phyloP scores from a whole-genome alignment of 2,329 filamentous ascomycete genomes.

The Paecilomyces sp. region DNA sequence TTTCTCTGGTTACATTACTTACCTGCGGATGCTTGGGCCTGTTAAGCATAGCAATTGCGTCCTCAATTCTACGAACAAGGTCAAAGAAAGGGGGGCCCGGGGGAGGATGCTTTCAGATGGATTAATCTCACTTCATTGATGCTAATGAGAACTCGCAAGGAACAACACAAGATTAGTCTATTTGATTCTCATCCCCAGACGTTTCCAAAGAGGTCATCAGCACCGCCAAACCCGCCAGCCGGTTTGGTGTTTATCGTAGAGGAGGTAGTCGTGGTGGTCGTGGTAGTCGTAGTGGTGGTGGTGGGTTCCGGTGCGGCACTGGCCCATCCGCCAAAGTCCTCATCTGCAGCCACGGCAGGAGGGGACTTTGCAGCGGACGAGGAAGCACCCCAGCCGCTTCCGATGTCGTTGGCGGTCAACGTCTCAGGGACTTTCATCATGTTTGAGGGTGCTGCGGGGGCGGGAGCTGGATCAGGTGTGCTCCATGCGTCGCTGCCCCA shows the following conservation, averaged over 20 bases:
- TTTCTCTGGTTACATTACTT: no score
- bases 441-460: conserved; percentile 25
- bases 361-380: conserved; percentile 29
- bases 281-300: conserved; percentile 32
- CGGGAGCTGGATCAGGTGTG: conserved; percentile 51
- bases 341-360: conserved; percentile 74
- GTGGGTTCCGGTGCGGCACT: conserved; percentile 58
- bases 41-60: neutral
- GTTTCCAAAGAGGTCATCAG: conserved; percentile 88
- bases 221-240: conserved; percentile 53
- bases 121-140: neutral
- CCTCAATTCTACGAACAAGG: neutral
- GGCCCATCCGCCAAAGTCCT: conserved; percentile 94
- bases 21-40: no score
- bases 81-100: no score
- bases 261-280: conserved; percentile 25
- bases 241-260: conserved; percentile 39
- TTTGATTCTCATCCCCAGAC: conserved; percentile 66
- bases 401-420: conserved; percentile 54
- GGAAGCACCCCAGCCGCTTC: conserved; percentile 54
- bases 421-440: conserved; percentile 39
- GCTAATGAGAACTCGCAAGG: conserved; percentile 14
- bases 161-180: neutral
- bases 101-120: neutral
- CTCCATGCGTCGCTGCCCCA: conserved; percentile 88